Evolutionary conservation across 2,329 filamentous ascomycete species (phyloP).

Genomic region (Ceratocystiopsis minuta): DNA sequence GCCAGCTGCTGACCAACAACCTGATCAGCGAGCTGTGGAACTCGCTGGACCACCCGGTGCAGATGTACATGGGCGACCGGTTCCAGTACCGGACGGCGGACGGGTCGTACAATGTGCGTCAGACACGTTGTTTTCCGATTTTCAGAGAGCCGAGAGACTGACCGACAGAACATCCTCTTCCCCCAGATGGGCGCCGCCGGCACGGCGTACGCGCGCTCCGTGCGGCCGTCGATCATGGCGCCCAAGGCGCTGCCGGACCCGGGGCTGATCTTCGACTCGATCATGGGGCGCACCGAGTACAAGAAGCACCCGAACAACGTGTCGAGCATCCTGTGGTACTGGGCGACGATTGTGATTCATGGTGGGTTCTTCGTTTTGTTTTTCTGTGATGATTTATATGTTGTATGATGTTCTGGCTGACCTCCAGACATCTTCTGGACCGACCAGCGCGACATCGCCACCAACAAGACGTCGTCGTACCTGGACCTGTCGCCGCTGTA

Average conservation of each 20-base stretch:
- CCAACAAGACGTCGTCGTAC: conserved; percentile 52
- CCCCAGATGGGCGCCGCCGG: conserved; percentile 50
- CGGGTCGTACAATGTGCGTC: conserved; percentile 45
- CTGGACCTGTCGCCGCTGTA: conserved; percentile 56
- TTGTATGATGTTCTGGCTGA: too few species aligned
- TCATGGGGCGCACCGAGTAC: conserved; percentile 38
- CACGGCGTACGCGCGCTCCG: conserved; percentile 47
- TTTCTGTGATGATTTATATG: too few species aligned
- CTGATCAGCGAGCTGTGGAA: conserved; percentile 57
- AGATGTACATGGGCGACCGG: conserved; percentile 43
- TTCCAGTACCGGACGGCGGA: conserved; percentile 51
- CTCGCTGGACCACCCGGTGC: conserved; percentile 52
- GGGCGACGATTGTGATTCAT: conserved; percentile 57
- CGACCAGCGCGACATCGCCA: conserved; percentile 38
- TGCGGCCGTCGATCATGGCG: conserved; percentile 38
- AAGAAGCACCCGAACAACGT: conserved; percentile 51
- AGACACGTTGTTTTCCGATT: too few species aligned
- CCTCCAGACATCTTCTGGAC: conserved; percentile 49
- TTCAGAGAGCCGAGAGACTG: too few species aligned
- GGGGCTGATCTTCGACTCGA: conserved; percentile 38
- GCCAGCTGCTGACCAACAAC: conserved; percentile 43
- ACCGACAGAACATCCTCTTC: conserved; percentile 38
- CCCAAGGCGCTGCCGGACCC: conserved; percentile 52
- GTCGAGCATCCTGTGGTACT: conserved; percentile 54
- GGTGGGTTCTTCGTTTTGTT: conserved; percentile 20